Base-by-base conservation (phyloP, 805 yeast genomes). In the Candida fluviatilis region DNA sequence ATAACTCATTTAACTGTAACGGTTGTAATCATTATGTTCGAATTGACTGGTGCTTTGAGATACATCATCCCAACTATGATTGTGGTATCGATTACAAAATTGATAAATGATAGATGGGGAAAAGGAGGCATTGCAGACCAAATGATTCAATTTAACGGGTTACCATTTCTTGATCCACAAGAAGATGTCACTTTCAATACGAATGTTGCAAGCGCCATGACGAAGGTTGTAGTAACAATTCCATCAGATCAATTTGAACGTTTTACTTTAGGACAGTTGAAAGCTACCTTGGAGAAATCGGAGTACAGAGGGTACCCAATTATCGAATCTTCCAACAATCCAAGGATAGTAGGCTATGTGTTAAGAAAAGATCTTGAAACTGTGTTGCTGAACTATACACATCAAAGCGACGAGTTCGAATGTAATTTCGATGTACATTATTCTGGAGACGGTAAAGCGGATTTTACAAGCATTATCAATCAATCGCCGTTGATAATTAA, bases 61-160 rank as follows among this genome's bases (percentile, higher is more conserved):
- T 93, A 87, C 55, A 85, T 93, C 42, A 74, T 95, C 10, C 99
- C 99, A 2, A 86, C 95, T 0, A 93, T 93, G 99, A 84, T 93
- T 37, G 95, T 88, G 0, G 95, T 93, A 2, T 91, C 95, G 1
- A 76, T 82, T 7, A 90, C 98, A 2, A 86, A 86, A 51, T 63
- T 80, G 26, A 79, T 93, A n/a, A 77, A 79, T 48, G 93, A 85
- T 42, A 69, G 64, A 39, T 81, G 83, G 69, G 95, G 95, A 2
- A 68, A 74, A 17, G 78, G 79, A 0, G 99, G 98, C 1, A 91
- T 93, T 43, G 96, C 99, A 0, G 99, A 93, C 55, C 95, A 88
- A 59, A 90, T 90, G 86, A 89, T 95, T 45, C 64, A 69, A 28
- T 84, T 86, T 51, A 90, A 89, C 60, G 96, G 96, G 0, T 70